Percentiles rank a stretch among this genome's conserved stretches.
phyloP scores from a whole-genome alignment of 2,329 filamentous ascomycete genomes.

The Fusarium chaquense region DNA sequence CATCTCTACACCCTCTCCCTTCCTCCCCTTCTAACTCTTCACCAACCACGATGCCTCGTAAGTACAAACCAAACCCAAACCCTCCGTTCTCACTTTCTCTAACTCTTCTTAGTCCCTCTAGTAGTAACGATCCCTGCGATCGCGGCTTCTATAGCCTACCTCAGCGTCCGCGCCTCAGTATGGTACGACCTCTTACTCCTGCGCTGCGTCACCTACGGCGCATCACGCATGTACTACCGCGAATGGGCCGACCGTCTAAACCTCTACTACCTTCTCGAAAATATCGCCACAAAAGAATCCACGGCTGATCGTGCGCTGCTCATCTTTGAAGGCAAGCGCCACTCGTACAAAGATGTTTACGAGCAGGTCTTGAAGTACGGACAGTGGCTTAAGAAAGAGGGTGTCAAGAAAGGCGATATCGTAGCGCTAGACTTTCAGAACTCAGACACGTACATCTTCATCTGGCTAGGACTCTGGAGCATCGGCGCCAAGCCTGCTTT shows the following conservation, averaged over 20 bases:
- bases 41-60: conserved; percentile 36
- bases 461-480: conserved; percentile 83
- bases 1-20: not conserved
- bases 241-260: conserved; percentile 72
- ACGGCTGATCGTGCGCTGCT: conserved; percentile 70
- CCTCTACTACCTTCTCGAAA: conserved; percentile 81
- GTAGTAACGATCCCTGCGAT: conserved; percentile 70
- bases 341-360: conserved; percentile 83
- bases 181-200: conserved; percentile 75
- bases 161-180: conserved; percentile 77
- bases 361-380: conserved; percentile 78
- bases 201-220: conserved; percentile 62
- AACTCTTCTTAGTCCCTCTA: conserved; percentile 60
- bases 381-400: conserved; percentile 75
- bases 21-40: not conserved
- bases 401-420: conserved; percentile 77
- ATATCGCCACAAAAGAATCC: conserved; percentile 65
- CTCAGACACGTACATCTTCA: conserved; percentile 79
- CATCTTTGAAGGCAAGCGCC: conserved; percentile 74
- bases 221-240: conserved; percentile 58
- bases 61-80: not conserved
- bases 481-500: conserved; percentile 87
- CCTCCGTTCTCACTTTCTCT: not conserved
- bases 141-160: conserved; percentile 77
- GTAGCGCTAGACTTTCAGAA: conserved; percentile 87